Base-by-base conservation (phyloP, 108 stramenopile genomes). In the Nannochloropsis gaditana region DNA sequence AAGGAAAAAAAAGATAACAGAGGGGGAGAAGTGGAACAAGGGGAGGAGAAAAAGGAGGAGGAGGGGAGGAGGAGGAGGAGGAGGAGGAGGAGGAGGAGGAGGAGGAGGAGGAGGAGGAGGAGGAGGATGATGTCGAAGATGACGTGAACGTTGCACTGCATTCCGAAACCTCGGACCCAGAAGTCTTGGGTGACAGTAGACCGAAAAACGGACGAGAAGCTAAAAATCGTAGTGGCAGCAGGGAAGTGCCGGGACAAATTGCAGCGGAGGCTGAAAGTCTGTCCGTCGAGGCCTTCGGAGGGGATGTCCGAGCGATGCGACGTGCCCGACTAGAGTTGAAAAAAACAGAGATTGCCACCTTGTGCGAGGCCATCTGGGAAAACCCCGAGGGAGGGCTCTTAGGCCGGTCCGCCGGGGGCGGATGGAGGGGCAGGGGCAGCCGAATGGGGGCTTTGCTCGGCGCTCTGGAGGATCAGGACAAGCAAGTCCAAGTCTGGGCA, bases 401-500 rank as follows among this genome's bases (percentile, higher is more conserved):
- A 11, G 45, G 84, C 8, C 88, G 80, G 19, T 80, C 31, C 43
- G 59, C 47, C 43, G 84, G 45, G 47, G 87, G 84, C 50, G 84
- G 82, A 6, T 84, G 82, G 11, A 79, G 45, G 79, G 41, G 41
- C 5, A 81, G 41, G 80, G 80, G 21, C 11, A 81, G 80, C 11
- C 11, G 84, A 44, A 85, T 85, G 79, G 84, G 80, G 79, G 2
- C 44, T 41, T 47, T 43, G 85, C 4, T 41, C 11, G 17, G 42
- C 31, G 17, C 79, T 59, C 43, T 83, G 42, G 88, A 88, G 82
- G 88, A 85, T 45, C 44, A 88, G 21, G 84, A 85, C 41, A 82
- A 45, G n/a, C 87, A 82, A 43, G 82, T 89, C 10, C 83, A 83
- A 9, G 85, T 86, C 15, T 80, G 88, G 45, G 95, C 94, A 1